A percentile compares a stretch with the other conserved stretches of the same genome.
These are phyloP conservation scores for Hypoxylon sp. DNA, from an alignment of 2,329 filamentous ascomycete species.

Conservation along the genomic window DNA sequence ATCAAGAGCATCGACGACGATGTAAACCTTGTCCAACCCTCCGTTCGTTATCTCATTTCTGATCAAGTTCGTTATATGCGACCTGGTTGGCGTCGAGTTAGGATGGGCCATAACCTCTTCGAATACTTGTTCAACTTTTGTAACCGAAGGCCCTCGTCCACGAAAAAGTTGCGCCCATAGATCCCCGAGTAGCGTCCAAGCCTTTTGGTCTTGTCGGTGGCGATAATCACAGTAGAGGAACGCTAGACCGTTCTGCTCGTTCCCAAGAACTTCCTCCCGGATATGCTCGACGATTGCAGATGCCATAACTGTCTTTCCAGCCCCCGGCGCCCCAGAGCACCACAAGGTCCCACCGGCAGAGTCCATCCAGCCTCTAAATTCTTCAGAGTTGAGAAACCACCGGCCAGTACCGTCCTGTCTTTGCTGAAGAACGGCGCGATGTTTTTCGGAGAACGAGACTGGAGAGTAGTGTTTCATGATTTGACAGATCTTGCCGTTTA, in stretches of 20 bases:
- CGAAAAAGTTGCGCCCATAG: conserved; percentile 27
- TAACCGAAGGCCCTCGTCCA: conserved; percentile 20
- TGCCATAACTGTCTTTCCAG: conserved; percentile 29
- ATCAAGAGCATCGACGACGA: conserved; percentile 26
- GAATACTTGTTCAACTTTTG: conserved; percentile 21
- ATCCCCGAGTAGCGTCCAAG: conserved; percentile 20
- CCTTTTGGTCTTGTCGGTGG: conserved; percentile 29
- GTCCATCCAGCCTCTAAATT: conserved; percentile 25
- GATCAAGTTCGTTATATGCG: conserved; percentile 19
- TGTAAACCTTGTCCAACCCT: conserved; percentile 7
- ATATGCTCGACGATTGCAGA: conserved; percentile 27
- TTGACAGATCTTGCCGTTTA: conserved; percentile 17
- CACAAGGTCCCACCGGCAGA: conserved; percentile 18
- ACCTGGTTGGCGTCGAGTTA: conserved; percentile 22
- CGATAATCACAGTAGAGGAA: conserved; percentile 31
- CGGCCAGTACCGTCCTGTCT: conserved; percentile 24
- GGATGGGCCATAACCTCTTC: conserved; percentile 20
- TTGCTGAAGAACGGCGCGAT: conserved; percentile 23
- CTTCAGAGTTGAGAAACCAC: conserved; percentile 24
- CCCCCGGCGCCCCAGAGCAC: conserved; percentile 28
- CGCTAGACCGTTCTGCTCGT: conserved; percentile 4
- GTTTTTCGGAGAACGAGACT: conserved; percentile 26
- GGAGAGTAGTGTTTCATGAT: conserved; percentile 24
- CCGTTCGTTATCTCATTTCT: conserved; percentile 23
- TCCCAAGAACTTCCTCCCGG: conserved; percentile 8